These are phyloP conservation scores for Xylariaceae sp. DNA, from an alignment of 2,329 filamentous ascomycete species.

Conservation along the genomic window DNA sequence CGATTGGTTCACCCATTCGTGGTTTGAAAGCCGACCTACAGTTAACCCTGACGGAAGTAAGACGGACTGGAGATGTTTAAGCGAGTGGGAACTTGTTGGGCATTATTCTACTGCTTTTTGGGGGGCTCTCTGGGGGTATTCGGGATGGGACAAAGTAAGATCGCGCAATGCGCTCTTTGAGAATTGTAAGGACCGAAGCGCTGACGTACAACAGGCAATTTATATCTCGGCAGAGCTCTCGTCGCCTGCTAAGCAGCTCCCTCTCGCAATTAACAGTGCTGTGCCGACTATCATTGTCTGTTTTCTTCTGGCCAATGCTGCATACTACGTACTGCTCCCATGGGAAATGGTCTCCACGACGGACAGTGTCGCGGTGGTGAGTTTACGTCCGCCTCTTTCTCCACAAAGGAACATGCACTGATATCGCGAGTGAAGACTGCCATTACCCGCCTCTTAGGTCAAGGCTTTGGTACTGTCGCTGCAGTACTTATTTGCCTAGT, in stretches of 20 bases:
- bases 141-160: slow-evolving; percentile 63
- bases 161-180: not conserved
- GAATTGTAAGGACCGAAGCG: not conserved
- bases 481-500: slow-evolving; percentile 57
- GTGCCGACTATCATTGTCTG: slow-evolving; percentile 56
- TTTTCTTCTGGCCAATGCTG: slow-evolving; percentile 57
- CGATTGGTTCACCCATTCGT: slow-evolving; percentile 50
- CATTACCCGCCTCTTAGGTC: slow-evolving; percentile 52
- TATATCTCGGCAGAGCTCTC: slow-evolving; percentile 53
- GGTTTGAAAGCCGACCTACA: slow-evolving; percentile 52
- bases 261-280: slow-evolving; percentile 58
- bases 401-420: not conserved
- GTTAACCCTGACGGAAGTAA: slow-evolving; percentile 45
- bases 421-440: slow-evolving; percentile 41
- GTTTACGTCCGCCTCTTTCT: slow-evolving; percentile 19
- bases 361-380: slow-evolving; percentile 60
- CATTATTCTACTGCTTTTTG: slow-evolving; percentile 59
- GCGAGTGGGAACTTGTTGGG: slow-evolving; percentile 55
- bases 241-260: slow-evolving; percentile 49
- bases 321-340: slow-evolving; percentile 60
- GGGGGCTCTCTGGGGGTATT: slow-evolving; percentile 61
- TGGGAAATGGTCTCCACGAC: slow-evolving; percentile 56
- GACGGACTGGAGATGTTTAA: slow-evolving; percentile 46
- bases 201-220: slow-evolving; percentile 39
- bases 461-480: slow-evolving; percentile 48